Percentiles rank a stretch among this genome's conserved stretches.
Conservation (phyloP, 1,284 basidiomycete species). For the Trichosporon asahii region DNA sequence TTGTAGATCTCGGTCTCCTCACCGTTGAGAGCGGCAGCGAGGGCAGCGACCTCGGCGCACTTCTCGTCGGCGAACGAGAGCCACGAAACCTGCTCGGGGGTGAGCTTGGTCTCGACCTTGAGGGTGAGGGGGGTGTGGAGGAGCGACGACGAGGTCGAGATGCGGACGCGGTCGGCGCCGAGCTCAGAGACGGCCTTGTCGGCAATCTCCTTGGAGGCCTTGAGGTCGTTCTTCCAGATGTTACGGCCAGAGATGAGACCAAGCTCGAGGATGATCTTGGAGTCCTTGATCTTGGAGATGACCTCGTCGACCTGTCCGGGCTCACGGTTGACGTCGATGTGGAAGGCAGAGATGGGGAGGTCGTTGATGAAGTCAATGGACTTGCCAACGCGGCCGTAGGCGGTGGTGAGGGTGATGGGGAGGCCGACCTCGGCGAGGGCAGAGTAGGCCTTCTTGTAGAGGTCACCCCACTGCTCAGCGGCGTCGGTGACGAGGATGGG, state of each 20-base stretch:
- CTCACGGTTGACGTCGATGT: slow-evolving; percentile 95
- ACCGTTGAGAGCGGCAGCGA: slow-evolving; percentile 81
- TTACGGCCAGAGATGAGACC: slow-evolving; percentile 98
- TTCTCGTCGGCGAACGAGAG: slow-evolving; percentile 99
- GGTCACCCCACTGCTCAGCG: slow-evolving; percentile 72
- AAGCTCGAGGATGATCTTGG: slow-evolving; percentile 79
- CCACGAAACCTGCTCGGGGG: slow-evolving; percentile 90
- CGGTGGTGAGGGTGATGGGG: slow-evolving; percentile 90
- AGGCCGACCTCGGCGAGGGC: slow-evolving; percentile 78
- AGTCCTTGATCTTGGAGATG: slow-evolving; percentile 76
- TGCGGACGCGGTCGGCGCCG: slow-evolving; percentile 81
- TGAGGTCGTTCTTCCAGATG: slow-evolving; percentile 99
- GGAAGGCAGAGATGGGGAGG: slow-evolving; percentile 89
- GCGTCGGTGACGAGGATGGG: slow-evolving; percentile 91
- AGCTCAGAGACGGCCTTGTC: slow-evolving; percentile 81
- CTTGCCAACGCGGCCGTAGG: slow-evolving; percentile 93
- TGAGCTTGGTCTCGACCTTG: slow-evolving; percentile 88
- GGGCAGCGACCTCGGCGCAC: slow-evolving; percentile 81
- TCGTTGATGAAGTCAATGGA: slow-evolving; percentile 87
- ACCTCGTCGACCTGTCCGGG: slow-evolving; percentile 84
- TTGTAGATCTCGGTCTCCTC: slow-evolving; percentile 71
- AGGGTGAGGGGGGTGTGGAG: slow-evolving; percentile 97
- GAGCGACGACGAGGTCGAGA: slow-evolving; percentile 95
- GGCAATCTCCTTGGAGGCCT: slow-evolving; percentile 73
- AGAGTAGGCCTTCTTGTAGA: slow-evolving; percentile 79